These are phyloP conservation scores for Teratosphaeria destructans DNA, from an alignment of 2,329 filamentous ascomycete species.

Conservation along the genomic window DNA sequence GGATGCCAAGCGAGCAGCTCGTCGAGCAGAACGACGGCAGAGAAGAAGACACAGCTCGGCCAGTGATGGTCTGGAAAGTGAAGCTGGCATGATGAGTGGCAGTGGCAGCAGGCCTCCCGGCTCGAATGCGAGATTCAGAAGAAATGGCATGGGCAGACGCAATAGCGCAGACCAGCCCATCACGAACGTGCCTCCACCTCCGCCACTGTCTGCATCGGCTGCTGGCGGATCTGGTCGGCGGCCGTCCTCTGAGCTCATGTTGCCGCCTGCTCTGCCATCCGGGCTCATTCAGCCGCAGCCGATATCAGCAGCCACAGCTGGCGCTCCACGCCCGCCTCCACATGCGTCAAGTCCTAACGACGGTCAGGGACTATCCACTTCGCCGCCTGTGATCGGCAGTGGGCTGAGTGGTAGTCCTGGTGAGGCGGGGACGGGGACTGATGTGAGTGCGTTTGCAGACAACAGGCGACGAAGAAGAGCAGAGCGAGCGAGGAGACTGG, in stretches of 20 bases:
- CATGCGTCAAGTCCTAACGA: slow-evolving; percentile 6
- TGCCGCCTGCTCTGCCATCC: slow-evolving; percentile 14
- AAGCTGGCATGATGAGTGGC: slow-evolving; percentile 2
- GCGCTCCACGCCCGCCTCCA: slow-evolving; percentile 7
- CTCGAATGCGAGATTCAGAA: slow-evolving; percentile 10
- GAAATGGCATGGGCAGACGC: slow-evolving; percentile 11
- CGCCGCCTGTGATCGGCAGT: slow-evolving; percentile 9
- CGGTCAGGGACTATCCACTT: slow-evolving; percentile 6
- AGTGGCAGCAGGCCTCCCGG: slow-evolving; percentile 4
- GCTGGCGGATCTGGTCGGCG: slow-evolving; percentile 9
- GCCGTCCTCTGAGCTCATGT: slow-evolving; percentile 18
- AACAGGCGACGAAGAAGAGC: slow-evolving; percentile 44
- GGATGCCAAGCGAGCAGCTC: slow-evolving; percentile 47
- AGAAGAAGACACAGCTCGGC: slow-evolving; percentile 24
- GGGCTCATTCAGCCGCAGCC: background rate
- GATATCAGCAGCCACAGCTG: slow-evolving; percentile 1
- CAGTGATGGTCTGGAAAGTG: slow-evolving; percentile 27
- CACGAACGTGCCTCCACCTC: slow-evolving; percentile 20
- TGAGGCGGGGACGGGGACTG: slow-evolving; percentile 29
- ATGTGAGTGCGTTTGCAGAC: slow-evolving; percentile 39
- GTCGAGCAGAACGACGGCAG: slow-evolving; percentile 35
- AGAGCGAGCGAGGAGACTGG: slow-evolving; percentile 36
- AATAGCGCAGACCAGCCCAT: slow-evolving; percentile 22
- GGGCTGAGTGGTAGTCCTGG: slow-evolving; percentile 21
- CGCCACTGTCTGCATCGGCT: slow-evolving; percentile 18